Evolutionary conservation across 306 rosid species (phyloP).

Genomic region (Citrullus colocynthis): DNA sequence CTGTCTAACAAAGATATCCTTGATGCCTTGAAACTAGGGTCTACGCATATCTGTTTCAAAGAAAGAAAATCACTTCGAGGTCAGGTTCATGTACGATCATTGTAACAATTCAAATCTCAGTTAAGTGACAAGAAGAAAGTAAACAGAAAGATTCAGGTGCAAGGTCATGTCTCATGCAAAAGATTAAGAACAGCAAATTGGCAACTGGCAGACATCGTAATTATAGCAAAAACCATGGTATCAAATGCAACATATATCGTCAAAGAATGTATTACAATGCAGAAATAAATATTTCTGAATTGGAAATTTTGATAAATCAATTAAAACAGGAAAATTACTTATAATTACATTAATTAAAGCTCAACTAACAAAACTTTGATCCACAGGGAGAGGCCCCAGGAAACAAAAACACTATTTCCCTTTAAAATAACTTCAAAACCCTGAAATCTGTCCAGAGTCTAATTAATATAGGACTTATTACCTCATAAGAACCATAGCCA

Average conservation of each 20-base stretch:
- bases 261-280: neutral
- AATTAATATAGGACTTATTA: constrained; percentile 12
- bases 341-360: neutral
- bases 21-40: constrained; percentile 63
- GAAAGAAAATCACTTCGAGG: constrained; percentile 11
- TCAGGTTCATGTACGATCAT: constrained; percentile 2
- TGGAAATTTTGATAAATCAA: neutral
- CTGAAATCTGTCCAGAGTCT: neutral
- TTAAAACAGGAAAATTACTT: neutral
- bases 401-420: neutral
- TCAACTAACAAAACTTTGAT: neutral
- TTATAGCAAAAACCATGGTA: neutral
- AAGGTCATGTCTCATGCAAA: neutral
- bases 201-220: neutral
- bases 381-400: neutral
- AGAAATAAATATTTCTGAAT: neutral
- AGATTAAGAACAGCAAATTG: neutral
- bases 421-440: neutral
- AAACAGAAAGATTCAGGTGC: neutral
- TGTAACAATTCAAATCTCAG: neutral
- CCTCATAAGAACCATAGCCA: constrained; percentile 98
- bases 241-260: neutral
- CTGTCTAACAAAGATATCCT: constrained; percentile 83
- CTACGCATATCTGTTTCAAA: constrained; percentile 48
- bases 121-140: neutral